phyloP scores from a whole-genome alignment of 2,329 filamentous ascomycete species.

The Fusarium mexicanum region DNA sequence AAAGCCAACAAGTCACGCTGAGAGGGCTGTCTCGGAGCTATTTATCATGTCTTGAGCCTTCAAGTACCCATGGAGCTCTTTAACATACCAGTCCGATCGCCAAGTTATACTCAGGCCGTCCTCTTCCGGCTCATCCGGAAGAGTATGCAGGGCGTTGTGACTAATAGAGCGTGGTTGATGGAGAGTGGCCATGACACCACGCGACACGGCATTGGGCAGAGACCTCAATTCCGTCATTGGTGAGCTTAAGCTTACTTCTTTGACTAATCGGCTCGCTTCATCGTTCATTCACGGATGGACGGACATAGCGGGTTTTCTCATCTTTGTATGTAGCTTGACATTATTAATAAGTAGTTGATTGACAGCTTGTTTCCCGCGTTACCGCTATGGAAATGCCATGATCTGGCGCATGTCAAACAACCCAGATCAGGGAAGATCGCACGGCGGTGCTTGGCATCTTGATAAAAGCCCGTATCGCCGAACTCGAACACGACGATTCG shows the following conservation, averaged over 20 bases:
- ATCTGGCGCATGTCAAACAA: slow-evolving; percentile 3
- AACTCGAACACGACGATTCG: slow-evolving; percentile 27
- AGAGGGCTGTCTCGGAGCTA: slow-evolving; percentile 13
- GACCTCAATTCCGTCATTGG: slow-evolving; percentile 19
- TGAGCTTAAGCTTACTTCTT: slow-evolving; percentile 12
- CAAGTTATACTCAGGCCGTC: slow-evolving; percentile 13
- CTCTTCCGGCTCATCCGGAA: slow-evolving; percentile 37
- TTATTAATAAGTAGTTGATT: slow-evolving; percentile 28
- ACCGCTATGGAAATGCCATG: slow-evolving; percentile 11
- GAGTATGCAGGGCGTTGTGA: slow-evolving; percentile 32
- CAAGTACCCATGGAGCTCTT: slow-evolving; percentile 7
- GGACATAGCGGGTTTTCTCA: neutral
- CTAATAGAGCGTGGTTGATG: slow-evolving; percentile 31
- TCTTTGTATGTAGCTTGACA: neutral
- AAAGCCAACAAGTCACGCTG: neutral
- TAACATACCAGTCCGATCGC: slow-evolving; percentile 7
- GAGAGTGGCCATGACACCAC: slow-evolving; percentile 33
- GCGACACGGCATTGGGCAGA: slow-evolving; percentile 32
- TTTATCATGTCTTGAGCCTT: slow-evolving; percentile 34
- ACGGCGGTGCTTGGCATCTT: slow-evolving; percentile 24
- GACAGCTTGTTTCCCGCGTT: neutral
- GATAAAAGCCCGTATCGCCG: slow-evolving; percentile 15
- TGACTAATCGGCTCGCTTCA: slow-evolving; percentile 10
- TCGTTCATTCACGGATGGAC: neutral
- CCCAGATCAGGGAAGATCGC: neutral